Percentiles rank a stretch among this genome's conserved stretches.
These are phyloP conservation scores for Paraglomus brasilianum DNA, from an alignment of 192 early-diverging fungal genomes.

Conservation along the genomic window DNA sequence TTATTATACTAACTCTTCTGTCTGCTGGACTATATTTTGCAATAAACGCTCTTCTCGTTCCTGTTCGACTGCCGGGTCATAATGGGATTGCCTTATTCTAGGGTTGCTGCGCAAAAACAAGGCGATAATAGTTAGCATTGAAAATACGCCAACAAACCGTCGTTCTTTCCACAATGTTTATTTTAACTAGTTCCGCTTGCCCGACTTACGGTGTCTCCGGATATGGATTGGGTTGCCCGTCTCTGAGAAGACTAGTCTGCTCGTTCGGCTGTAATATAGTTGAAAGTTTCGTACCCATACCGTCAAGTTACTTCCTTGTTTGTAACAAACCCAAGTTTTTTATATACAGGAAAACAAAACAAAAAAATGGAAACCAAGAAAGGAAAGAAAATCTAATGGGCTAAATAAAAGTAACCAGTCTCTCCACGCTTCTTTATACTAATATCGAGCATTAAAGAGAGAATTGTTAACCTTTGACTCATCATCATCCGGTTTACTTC, in stretches of 20 bases:
- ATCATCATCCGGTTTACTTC: constrained; percentile 15
- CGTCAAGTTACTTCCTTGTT: too few species aligned
- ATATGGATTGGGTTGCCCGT: too few species aligned
- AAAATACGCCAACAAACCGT: not conserved
- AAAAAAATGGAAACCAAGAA: not conserved
- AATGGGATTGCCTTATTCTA: constrained; percentile 8
- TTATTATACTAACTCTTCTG: too few species aligned
- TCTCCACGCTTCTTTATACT: not conserved
- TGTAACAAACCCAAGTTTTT: too few species aligned
- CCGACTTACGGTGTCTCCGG: too few species aligned
- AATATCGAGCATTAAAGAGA: not conserved
- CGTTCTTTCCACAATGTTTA: constrained; percentile 3
- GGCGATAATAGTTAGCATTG: not conserved
- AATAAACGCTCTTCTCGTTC: constrained; percentile 1
- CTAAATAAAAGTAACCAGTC: not conserved
- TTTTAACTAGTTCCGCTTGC: too few species aligned
- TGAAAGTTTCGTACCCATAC: not conserved
- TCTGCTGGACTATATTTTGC: constrained; percentile 21
- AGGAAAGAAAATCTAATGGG: not conserved
- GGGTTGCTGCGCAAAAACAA: not conserved
- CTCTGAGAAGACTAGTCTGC: constrained; percentile 9
- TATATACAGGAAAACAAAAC: too few species aligned
- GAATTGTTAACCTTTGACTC: constrained; percentile 13
- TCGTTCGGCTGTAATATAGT: not conserved
- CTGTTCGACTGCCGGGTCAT: not conserved